These are phyloP conservation scores for Osmanthus fragrans DNA, from an alignment of 257 asterid genomes.

Conservation along the genomic window DNA sequence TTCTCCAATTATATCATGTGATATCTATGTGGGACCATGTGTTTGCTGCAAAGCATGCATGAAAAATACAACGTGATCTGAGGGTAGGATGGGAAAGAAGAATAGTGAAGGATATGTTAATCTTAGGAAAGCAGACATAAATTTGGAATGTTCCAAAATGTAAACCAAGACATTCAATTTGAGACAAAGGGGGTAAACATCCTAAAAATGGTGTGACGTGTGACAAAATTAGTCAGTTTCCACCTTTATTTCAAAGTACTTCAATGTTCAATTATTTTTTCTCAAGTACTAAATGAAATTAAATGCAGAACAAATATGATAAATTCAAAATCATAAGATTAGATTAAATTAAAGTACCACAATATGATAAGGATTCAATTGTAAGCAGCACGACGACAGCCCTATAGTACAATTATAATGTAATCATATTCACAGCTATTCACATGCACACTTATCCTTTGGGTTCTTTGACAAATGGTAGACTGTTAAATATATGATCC, in stretches of 20 bases:
- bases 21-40: not conserved
- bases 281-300: not conserved
- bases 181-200: not conserved
- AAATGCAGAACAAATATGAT: not conserved
- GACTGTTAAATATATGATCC: too few relatives aligned
- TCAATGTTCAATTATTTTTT: not conserved
- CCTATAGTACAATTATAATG: not conserved
- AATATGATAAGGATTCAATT: not conserved
- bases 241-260: not conserved
- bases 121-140: not conserved
- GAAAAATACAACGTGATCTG: not conserved
- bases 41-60: not conserved
- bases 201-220: not conserved
- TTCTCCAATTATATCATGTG: not conserved
- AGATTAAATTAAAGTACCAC: not conserved
- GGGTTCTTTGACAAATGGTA: too few relatives aligned
- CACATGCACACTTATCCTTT: not conserved
- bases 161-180: conserved; percentile 4
- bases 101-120: not conserved
- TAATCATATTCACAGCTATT: too few relatives aligned
- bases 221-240: not conserved
- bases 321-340: not conserved
- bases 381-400: not conserved
- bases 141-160: not conserved
- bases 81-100: not conserved